phyloP scores from a whole-genome alignment of 352 stramenopile species.

The Pythium insidiosum region DNA sequence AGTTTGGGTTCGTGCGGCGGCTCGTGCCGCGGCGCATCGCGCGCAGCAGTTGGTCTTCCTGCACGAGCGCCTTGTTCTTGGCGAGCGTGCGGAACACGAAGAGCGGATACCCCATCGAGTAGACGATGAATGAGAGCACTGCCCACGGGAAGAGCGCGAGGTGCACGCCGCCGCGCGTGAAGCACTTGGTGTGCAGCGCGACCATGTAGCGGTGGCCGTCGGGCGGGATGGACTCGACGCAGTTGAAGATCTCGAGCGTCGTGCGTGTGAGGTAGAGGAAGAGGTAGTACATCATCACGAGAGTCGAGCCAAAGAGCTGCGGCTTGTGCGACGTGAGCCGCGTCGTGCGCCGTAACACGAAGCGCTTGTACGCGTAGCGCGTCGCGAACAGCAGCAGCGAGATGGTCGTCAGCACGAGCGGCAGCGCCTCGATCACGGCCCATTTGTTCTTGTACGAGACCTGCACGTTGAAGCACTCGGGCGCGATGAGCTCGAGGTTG shows the following conservation, averaged over 20 bases:
- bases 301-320: conserved; percentile 55
- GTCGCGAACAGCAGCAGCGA: conserved; percentile 38
- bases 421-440: conserved; percentile 51
- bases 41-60: conserved; percentile 57
- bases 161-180: conserved; percentile 48
- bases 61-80: conserved; percentile 41
- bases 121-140: conserved; percentile 51
- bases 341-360: conserved; percentile 36
- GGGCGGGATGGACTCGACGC: conserved; percentile 42
- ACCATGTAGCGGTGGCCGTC: conserved; percentile 73
- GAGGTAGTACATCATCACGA: conserved; percentile 82
- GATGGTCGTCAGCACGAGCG: conserved; percentile 28
- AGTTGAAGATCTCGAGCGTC: conserved; percentile 78
- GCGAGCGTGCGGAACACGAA: conserved; percentile 61
- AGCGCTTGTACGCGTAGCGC: conserved; percentile 54
- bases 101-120: conserved; percentile 64
- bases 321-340: conserved; percentile 55
- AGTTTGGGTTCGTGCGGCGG: conserved; percentile 61
- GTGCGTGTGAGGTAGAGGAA: conserved; percentile 73
- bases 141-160: conserved; percentile 55
- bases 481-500: conserved; percentile 76
- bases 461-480: conserved; percentile 69
- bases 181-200: conserved; percentile 56
- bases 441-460: conserved; percentile 73
- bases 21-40: conserved; percentile 47